Evolutionary conservation across 805 yeast genomes (phyloP), one percentile per base, ranked within the genome.

Genomic region (Ogataea nakhonphanomensis): DNA sequence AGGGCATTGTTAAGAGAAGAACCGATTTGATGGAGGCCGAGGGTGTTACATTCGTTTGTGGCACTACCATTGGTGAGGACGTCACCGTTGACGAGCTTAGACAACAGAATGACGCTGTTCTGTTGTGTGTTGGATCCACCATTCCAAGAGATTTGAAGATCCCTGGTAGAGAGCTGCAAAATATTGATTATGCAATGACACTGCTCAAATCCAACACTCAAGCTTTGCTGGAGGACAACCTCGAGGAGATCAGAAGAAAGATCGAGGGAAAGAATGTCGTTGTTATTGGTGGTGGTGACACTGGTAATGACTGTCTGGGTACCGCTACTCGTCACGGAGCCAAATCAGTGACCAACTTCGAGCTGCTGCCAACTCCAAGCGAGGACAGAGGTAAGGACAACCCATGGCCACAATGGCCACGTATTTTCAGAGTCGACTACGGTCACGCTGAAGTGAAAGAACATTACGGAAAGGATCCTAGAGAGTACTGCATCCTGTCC

Each of bases 361-460:
- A 91, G 71, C 74, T 91, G 62, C 73, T 91, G 54, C 99, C 99
- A 44, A 80, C 83, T 55, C 99, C 99, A 49, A 86, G 97, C 26
- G 74, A 74, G 23, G 75, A 78, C 44, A 79, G 97, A 64, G 84
- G 90, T 33, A 85, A 80, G 67, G 97, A 93, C 67, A 91, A 91
- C 68, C 98, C 99, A 66, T 91, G 99, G 99, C 99, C 99, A 31
- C 99, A 91, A 70, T 91, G 98, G 98, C 98, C 99, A 53, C 77
- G 96, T 62, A 79, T 93, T 57, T 91, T 93, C 84, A 79, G 98
- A 59, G 95, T 91, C 45, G 99, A 91, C 70, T 91, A 91, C 61
- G 99, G 99, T 53, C 99, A 91, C 67, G 76, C 90, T 49, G 99
- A 91, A 67, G 98, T 93, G 44, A 77, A 84, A 44, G 85, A 86